These are phyloP conservation scores for Tetradesmus lagerheimii DNA, from an alignment of 139 green algal genomes.

Conservation along the genomic window DNA sequence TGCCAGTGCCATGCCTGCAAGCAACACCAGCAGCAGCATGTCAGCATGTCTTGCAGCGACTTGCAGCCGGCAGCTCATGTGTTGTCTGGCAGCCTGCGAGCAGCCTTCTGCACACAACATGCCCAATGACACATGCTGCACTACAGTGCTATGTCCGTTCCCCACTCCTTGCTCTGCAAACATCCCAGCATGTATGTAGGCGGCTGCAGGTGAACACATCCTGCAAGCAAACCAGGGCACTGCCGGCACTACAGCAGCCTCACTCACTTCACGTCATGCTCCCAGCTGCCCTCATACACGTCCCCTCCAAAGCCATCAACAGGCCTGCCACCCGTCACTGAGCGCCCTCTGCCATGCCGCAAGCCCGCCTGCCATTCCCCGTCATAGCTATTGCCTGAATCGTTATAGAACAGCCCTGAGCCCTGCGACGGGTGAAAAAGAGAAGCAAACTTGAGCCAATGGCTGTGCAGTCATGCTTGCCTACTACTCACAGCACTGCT, in stretches of 20 bases:
- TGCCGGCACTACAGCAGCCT: no score
- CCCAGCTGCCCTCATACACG: conserved; percentile 80
- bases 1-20: conserved; percentile 69
- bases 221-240: background rate
- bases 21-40: background rate
- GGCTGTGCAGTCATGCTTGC: no score
- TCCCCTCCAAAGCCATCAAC: conserved; percentile 74
- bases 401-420: conserved; percentile 72
- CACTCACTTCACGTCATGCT: conserved; percentile 70
- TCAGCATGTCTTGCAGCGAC: no score
- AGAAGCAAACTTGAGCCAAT: no score
- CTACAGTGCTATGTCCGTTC: no score
- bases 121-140: no score
- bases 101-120: no score
- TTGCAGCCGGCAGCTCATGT: no score
- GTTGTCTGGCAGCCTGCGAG: no score
- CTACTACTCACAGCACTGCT: no score
- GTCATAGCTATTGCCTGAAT: conserved; percentile 79
- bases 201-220: background rate
- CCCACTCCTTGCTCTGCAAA: no score
- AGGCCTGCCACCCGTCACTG: conserved; percentile 71
- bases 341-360: conserved; percentile 64
- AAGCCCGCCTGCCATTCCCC: conserved; percentile 69
- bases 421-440: conserved; percentile 55
- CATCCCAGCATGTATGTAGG: no score